Evolutionary conservation across 495 filamentous ascomycete genomes (phyloP).

Genomic region (Mytilinidion resinicola): DNA sequence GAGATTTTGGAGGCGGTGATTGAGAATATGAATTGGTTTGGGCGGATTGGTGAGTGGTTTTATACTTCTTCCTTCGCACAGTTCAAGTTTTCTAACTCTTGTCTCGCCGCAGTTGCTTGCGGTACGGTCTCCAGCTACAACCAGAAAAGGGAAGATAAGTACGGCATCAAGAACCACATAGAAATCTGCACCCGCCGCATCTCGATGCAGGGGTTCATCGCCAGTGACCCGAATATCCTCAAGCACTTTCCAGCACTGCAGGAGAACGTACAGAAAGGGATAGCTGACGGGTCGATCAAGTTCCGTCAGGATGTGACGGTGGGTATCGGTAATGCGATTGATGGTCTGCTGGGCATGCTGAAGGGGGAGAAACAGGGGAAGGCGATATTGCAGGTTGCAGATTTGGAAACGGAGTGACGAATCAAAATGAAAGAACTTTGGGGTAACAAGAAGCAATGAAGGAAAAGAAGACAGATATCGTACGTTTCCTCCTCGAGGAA

Average conservation of each 20-base stretch:
- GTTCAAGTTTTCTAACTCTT: too few species aligned
- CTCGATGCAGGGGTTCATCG: conserved; percentile 71
- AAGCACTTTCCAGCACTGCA: conserved; percentile 59
- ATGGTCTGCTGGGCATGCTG: conserved; percentile 74
- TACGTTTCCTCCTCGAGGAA: too few species aligned
- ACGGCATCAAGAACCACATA: conserved; percentile 62
- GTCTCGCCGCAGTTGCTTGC: conserved; percentile 51
- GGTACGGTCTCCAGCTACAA: conserved; percentile 77
- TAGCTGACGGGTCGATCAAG: conserved; percentile 70
- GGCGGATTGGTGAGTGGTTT: too few species aligned
- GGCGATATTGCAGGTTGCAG: conserved; percentile 65
- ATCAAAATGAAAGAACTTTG: too few species aligned
- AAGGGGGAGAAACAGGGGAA: conserved; percentile 86
- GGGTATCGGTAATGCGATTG: conserved; percentile 74
- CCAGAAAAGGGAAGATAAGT: conserved; percentile 45
- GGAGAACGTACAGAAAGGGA: conserved; percentile 67
- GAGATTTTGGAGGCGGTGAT: conserved; percentile 73
- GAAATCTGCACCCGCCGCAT: conserved; percentile 49
- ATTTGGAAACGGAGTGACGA: conserved; percentile 21
- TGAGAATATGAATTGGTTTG: conserved; percentile 57
- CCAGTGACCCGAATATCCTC: conserved; percentile 58
- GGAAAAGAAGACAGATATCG: too few species aligned
- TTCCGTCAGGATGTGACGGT: conserved; percentile 59
- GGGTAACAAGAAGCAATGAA: too few species aligned
- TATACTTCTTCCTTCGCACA: too few species aligned